Evolutionary conservation across 1,284 basidiomycete genomes (phyloP).

Genomic region (Malassezia yamatoensis): DNA sequence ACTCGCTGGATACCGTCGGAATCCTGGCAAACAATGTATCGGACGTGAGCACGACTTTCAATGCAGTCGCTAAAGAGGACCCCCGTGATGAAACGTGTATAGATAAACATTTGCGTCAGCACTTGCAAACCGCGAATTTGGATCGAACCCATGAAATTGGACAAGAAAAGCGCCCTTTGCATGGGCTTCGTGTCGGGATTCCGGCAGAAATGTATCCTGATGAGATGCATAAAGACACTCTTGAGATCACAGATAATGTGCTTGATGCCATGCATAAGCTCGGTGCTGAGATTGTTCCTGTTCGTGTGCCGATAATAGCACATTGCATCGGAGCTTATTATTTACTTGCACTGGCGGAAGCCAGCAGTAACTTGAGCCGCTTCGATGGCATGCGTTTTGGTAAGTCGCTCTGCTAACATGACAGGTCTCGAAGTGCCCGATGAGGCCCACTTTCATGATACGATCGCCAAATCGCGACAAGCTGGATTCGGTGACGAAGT

Average conservation of each 20-base stretch:
- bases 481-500: slow-evolving; percentile 73
- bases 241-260: slow-evolving; percentile 40
- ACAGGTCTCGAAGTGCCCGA: slow-evolving; percentile 48
- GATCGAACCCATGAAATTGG: not conserved
- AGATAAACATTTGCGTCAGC: slow-evolving; percentile 19
- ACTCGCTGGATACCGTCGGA: slow-evolving; percentile 88
- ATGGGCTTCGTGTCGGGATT: slow-evolving; percentile 57
- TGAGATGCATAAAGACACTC: slow-evolving; percentile 54
- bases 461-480: slow-evolving; percentile 49
- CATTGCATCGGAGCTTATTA: slow-evolving; percentile 88
- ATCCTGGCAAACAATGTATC: slow-evolving; percentile 59
- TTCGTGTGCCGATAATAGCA: slow-evolving; percentile 66
- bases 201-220: slow-evolving; percentile 72
- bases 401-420: slow-evolving; percentile 31
- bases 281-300: slow-evolving; percentile 64
- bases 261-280: slow-evolving; percentile 52
- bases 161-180: slow-evolving; percentile 23
- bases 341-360: slow-evolving; percentile 84
- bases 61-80: slow-evolving; percentile 61
- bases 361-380: slow-evolving; percentile 79
- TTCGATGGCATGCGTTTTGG: slow-evolving; percentile 70
- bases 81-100: slow-evolving; percentile 68
- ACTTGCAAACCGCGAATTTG: not conserved
- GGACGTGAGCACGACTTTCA: slow-evolving; percentile 57
- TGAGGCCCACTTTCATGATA: not conserved